Evolutionary conservation across 2,329 filamentous ascomycete genomes (phyloP), one percentile per base, ranked within the genome.

Genomic region (Epichloe uncinata): DNA sequence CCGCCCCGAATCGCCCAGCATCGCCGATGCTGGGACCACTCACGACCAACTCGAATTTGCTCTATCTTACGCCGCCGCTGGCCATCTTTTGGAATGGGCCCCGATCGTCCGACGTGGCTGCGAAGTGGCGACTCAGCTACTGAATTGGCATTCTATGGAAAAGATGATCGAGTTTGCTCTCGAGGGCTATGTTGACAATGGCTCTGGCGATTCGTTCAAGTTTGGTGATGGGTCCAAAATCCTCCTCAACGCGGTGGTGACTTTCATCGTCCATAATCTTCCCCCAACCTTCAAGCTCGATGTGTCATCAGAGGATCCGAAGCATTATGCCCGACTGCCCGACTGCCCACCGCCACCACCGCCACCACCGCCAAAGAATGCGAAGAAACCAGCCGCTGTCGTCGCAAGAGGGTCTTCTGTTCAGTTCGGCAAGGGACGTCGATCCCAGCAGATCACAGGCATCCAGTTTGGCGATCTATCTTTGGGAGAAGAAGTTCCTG

Each of bases 401-500:
- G 67, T 68, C 50, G 68, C 68, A 36, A 62, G 63, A 51, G 69
- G 64, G 45, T 64, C 67, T 7, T 62, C 62, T 3, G 61, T 66
- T 18, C 64, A 66, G 38, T 57, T 67, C 20, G 63, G 63, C 43
- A 63, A 59, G 47, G 61, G 60, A 7, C 71, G 66, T 48, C 64
- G 78, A 47, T 72, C 74, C 45, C 65, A 66, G 38, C 75, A 80
- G 26, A 68, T 85, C 11, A 77, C 74, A 53, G 75, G 73, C 53
- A 86, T 88, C 48, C 78, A 81, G 53, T 88, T 88, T 58, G 84
- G 84, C n/a, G 82, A 87, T 55, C 67, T 83, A 18, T 69, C 78
- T 57, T 46, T 68, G 54, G 52, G 57, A 0, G 63, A 65, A 20
- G 57, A 57, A 20, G 51, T 59, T 20, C 55, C 55, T 34, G 57